Evolutionary conservation across 2,329 filamentous ascomycete genomes (phyloP), one percentile per base, ranked within the genome.

Genomic region (Colletotrichum limetticola): DNA sequence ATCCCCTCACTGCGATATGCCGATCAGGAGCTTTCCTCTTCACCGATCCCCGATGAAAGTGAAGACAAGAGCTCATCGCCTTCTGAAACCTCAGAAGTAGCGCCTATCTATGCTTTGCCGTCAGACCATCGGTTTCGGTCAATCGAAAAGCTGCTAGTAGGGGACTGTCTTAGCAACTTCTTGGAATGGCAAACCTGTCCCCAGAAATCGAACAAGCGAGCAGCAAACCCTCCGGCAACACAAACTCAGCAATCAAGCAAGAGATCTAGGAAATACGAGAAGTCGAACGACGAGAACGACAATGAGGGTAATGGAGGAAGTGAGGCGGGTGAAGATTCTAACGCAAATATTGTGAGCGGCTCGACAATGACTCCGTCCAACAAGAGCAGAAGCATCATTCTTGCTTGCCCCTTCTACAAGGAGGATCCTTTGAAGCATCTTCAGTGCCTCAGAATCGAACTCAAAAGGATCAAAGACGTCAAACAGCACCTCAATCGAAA

Each of bases 381-480:
- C 7, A 68, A 49, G 8, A 22, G 52, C n/a, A n/a, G 7, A 19
- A 49, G 16, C 6, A 49, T 19, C 16, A 49, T 49, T n/a, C 32
- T 70, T 11, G 79, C 79, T 1, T 80, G 80, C 30, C 80, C 79
- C 0, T 81, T 77, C 37, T 79, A 76, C 37, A 81, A 79, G 61
- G 74, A 74, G 37, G 76, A 80, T 46, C 76, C 75, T 1, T 64
- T 75, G 8, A 68, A 73, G 6, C 75, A 81, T 65, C 68, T 77
- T 4, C 63, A 74, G 14, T 81, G 80, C 56, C 79, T 78, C 57
- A 70, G 76, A 12, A 66, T 70, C 30, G 76, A 75, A 46, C 46
- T 82, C 19, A 70, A 65, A 1, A 72, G 75, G 1, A 75, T 80
- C n/a, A 76, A 77, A 24, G 76, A 80, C 35, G 79, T 81, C 8